Base-by-base conservation (phyloP, 2,329 filamentous ascomycete species). In the Penicillium decumbens region DNA sequence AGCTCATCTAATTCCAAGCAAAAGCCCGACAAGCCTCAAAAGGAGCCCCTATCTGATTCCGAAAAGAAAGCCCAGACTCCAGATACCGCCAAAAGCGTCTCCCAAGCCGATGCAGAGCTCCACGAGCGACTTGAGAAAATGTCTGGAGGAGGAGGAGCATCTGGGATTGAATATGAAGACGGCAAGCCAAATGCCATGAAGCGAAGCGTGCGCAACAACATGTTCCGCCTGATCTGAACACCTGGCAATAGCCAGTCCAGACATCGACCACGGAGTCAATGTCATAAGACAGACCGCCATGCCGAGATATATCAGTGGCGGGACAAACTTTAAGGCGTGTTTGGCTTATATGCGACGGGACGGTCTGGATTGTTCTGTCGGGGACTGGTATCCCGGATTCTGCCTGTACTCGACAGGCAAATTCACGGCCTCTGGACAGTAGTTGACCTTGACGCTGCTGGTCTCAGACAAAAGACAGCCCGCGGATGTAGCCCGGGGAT, bases 111-210 rank as follows among this genome's bases (percentile, higher is more conserved):
- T 60, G 80, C 81, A 53, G 86, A 89, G 57, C 66, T 91, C 23
- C 76, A 77, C 35, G 65, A 77, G 51, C 87, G 83, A 53, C 76
- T 91, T 60, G 83, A 87, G 57, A 80, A 77, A 9, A 73, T 85
- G 27, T 77, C 84, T 0, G 87, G 87, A 0, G 86, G 84, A 37
- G 87, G 87, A 3, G 87, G 88, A 7, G 80, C 79, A 24, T 76
- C 85, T 3, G 88, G 87, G 0, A 72, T 91, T 4, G 87, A 90
- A 66, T 85, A 87, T 52, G 87, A 91, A 66, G 79, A 88, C 58
- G 88, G 88, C 0, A 79, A 84, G 65, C 81, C 87, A 0, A 82
- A 82, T 5, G 76, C 83, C 0, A 84, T 91, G 78, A 90, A 89
- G 70, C 75, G 86, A 43, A 79, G 83, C 30, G 87, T 91, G 9